Base-by-base conservation (phyloP, 2,329 filamentous ascomycete species). In the Elsinoe necatrix region DNA sequence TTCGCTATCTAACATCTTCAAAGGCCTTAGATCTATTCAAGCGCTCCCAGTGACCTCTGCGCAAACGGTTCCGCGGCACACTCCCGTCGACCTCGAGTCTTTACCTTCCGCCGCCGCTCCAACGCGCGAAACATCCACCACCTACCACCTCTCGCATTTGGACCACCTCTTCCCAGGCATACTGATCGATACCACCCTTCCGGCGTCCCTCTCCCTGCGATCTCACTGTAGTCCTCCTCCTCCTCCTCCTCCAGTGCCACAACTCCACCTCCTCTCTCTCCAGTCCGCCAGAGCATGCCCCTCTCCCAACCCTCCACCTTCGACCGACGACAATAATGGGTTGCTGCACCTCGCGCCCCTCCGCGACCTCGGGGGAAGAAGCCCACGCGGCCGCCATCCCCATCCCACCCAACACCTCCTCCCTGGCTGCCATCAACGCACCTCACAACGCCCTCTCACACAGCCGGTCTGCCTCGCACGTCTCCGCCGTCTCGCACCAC, bases 321-420 rank as follows among this genome's bases (percentile, higher is more conserved):
- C 4, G 12, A 7, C 14, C 34, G 14, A 37, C 34, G 5, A 45
- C 41, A 45, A 45, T 45, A 45, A 45, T 45, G 58, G 58, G 58
- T 39, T 59, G 58, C 58, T 57, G 45, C 58, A 57, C 23, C 55
- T 59, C 55, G 31, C 58, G 55, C 55, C 58, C 55, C 21, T 25
- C 58, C n/a, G 45, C 39, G 14, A 48, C 25, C 5, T 45, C 16
- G 4, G 34, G 47, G 41, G 34, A 54, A 43, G 43, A 57, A 41
- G 45, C 48, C 54, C 56, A 25, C 39, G 34, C 59, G 23, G n/a
- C 37, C 54, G 29, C 54, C 41, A 34, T 37, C 21, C 57, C 43
- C n/a, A 56, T 21, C 31, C 55, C 51, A 4, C 48, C 48, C 54
- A 50, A 29, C 47, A 54, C 48, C 54, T 56, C 57, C 54, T 57